A percentile compares a stretch with the other conserved stretches of the same genome.
Conservation (phyloP, 345 rosid genomes). For the Draba incana region DNA sequence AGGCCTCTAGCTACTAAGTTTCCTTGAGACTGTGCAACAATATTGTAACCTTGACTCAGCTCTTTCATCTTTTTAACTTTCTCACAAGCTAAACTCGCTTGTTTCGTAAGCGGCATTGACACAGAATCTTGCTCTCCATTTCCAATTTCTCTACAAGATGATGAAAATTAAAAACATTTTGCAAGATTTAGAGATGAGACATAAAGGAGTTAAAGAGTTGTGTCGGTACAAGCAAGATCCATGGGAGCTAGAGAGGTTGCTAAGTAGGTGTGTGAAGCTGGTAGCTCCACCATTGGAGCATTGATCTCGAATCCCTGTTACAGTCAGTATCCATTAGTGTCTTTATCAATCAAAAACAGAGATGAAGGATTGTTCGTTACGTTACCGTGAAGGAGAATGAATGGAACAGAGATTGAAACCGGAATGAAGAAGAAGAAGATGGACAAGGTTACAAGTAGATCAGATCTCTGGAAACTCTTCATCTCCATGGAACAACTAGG, state of each 20-base stretch:
- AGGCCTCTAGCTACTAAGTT: conserved; percentile 84
- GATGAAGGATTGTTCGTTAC: not conserved
- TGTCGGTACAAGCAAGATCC: conserved; percentile 75
- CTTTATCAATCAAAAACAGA: not conserved
- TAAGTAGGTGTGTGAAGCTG: conserved; percentile 63
- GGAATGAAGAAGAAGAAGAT: conserved; percentile 42
- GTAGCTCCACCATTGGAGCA: conserved; percentile 58
- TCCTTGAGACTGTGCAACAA: conserved; percentile 92
- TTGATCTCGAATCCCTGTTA: conserved; percentile 72
- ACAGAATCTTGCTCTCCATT: conserved; percentile 74
- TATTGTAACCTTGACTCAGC: conserved; percentile 69
- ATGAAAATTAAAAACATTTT: conserved; percentile 2
- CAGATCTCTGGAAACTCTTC: conserved; percentile 17
- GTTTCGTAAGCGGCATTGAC: conserved; percentile 72
- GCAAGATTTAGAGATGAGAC: conserved; percentile 14
- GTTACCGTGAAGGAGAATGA: conserved; percentile 76
- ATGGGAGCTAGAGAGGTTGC: conserved; percentile 58
- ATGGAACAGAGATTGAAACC: conserved; percentile 59
- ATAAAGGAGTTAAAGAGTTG: conserved; percentile 14
- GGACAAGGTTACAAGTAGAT: conserved; percentile 42
- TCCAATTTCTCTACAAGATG: conserved; percentile 74
- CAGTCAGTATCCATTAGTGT: not conserved
- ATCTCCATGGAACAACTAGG: conserved; percentile 18
- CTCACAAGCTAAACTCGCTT: conserved; percentile 22
- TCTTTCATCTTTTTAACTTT: conserved; percentile 77